Conservation (phyloP, 176 grass and related monocot species). For the Areca catechu region DNA sequence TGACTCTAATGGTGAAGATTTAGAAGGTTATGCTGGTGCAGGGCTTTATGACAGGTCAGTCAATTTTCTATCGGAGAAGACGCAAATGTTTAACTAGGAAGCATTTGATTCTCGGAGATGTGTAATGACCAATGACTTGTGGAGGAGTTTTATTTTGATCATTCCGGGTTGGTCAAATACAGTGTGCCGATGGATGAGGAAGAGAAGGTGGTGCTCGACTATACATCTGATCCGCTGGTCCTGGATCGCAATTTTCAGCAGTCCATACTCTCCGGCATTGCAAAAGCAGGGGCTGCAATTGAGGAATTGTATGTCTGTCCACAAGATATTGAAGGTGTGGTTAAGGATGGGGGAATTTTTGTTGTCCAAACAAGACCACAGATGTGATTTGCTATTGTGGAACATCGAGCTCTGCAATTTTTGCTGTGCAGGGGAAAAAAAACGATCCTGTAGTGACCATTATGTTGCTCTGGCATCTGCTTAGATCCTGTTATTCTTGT, state of each 20-base stretch:
- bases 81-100: background rate
- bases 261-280: conserved; percentile 64
- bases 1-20: conserved; percentile 93
- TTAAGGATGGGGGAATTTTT: conserved; percentile 80
- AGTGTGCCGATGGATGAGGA: conserved; percentile 95
- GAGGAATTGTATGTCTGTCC: conserved; percentile 76
- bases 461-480: no score
- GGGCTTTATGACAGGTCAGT: conserved; percentile 89
- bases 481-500: no score
- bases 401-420: no score
- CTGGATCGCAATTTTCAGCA: conserved; percentile 39
- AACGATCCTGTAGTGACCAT: no score
- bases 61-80: no score
- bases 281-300: conserved; percentile 45
- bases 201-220: conserved; percentile 73
- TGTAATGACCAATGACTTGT: no score
- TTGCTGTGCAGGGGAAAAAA: no score
- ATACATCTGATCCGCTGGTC: conserved; percentile 65
- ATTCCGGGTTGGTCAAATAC: conserved; percentile 7
- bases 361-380: conserved; percentile 95
- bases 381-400: conserved; percentile 38
- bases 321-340: conserved; percentile 81
- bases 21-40: conserved; percentile 97
- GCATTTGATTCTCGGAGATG: no score
- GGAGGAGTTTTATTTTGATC: no score